A percentile compares a stretch with the other conserved stretches of the same genome.
Conservation (phyloP, 2,329 filamentous ascomycete genomes). For the Phyllosticta ampelicida region DNA sequence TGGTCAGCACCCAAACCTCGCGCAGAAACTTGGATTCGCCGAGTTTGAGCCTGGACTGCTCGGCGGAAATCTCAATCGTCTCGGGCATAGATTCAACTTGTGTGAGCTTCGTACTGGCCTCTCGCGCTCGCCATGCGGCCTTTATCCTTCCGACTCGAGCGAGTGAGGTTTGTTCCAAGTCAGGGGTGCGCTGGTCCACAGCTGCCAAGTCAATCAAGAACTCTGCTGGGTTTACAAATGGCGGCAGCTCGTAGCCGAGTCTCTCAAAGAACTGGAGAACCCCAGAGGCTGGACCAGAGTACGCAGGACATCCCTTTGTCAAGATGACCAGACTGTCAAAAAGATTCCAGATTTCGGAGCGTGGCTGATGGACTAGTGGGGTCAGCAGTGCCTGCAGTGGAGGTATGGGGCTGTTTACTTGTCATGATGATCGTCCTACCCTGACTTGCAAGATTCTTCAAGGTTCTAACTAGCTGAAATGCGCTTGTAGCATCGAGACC, state of each 20-base stretch:
- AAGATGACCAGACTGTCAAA: constrained; percentile 64
- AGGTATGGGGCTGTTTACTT: constrained; percentile 20
- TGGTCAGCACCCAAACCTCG: constrained; percentile 55
- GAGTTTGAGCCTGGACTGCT: not conserved
- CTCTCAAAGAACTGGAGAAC: constrained; percentile 55
- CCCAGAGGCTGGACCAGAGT: constrained; percentile 48
- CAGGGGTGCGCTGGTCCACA: constrained; percentile 58
- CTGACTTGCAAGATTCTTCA: constrained; percentile 56
- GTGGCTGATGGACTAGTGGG: constrained; percentile 52
- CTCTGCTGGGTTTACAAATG: constrained; percentile 69
- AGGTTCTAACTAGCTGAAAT: constrained; percentile 58
- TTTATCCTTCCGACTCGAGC: constrained; percentile 50
- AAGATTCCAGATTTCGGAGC: constrained; percentile 69
- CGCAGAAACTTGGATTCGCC: constrained; percentile 24
- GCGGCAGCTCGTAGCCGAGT: constrained; percentile 51
- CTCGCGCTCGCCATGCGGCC: constrained; percentile 4
- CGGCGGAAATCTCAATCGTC: not conserved
- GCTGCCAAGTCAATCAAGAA: constrained; percentile 65
- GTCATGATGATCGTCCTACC: constrained; percentile 63
- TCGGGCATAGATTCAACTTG: not conserved
- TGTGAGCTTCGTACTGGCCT: not conserved
- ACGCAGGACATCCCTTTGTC: constrained; percentile 56
- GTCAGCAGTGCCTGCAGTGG: not conserved
- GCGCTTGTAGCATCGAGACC: constrained; percentile 68
- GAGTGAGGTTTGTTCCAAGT: constrained; percentile 51